phyloP scores from a whole-genome alignment of 441 rosid species.

The Gossypium gossypioides region DNA sequence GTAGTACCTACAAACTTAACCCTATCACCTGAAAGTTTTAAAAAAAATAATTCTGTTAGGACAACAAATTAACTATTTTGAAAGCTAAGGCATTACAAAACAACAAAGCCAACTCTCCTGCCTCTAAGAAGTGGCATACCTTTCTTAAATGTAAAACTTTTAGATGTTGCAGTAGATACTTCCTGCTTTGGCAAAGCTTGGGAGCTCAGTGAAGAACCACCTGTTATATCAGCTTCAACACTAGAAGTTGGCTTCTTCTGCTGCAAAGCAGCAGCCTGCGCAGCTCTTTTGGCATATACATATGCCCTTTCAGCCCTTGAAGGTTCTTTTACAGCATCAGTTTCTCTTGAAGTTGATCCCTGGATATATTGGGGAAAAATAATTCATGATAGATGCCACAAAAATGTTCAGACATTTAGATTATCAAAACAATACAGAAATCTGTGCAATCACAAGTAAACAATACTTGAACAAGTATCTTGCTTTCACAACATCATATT shows the following conservation, averaged over 20 bases:
- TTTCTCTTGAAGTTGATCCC: constrained; percentile 65
- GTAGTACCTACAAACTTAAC: constrained; percentile 56
- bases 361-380: constrained; percentile 25
- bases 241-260: constrained; percentile 83
- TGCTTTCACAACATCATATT: background rate
- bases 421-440: background rate
- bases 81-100: background rate
- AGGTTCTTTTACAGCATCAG: constrained; percentile 61
- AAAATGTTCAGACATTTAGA: background rate
- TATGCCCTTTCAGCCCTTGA: constrained; percentile 63
- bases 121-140: constrained; percentile 32
- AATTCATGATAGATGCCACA: background rate
- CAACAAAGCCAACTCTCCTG: background rate
- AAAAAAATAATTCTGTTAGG: constrained; percentile 12
- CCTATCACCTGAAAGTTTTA: constrained; percentile 67
- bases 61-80: background rate
- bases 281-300: constrained; percentile 59
- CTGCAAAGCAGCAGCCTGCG: constrained; percentile 52
- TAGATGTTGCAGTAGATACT: constrained; percentile 87
- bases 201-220: constrained; percentile 64
- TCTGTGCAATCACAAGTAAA: background rate
- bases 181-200: constrained; percentile 82
- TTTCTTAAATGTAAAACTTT: constrained; percentile 65
- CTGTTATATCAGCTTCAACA: constrained; percentile 92
- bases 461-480: background rate